Evolutionary conservation across 306 rosid genomes (phyloP), one percentile per base, ranked within the genome.

Genomic region (Ceratonia siliqua): DNA sequence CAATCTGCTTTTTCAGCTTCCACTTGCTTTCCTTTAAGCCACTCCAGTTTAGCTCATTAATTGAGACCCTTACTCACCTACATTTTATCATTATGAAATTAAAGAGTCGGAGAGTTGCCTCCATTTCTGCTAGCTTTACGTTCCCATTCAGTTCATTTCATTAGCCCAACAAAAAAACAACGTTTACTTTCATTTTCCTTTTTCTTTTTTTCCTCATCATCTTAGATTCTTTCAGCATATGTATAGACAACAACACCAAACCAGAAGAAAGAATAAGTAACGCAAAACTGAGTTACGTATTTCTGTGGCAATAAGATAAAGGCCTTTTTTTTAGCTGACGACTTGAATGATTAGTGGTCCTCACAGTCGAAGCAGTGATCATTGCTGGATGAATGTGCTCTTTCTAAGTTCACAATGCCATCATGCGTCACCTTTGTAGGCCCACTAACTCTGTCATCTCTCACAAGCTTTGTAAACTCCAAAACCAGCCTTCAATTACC

Each of bases 351-450:
- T 0, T 11, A 35, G 75, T 79, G 79, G 83, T 79, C 79, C 75
- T 66, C 13, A 61, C 1, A 33, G 46, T n/a, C 8, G 3, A 33
- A 33, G 22, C 13, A 72, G 62, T 66, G 62, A 65, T 67, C 70
- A 79, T 73, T 45, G 79, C 75, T 79, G 11, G 70, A 79, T 65
- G 35, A 65, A 79, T 72, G 75, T 64, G 75, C 62, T 41, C 55
- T 66, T 43, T 43, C 15, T 55, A 28, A n/a, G 58, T n/a, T 59
- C 54, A 62, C 63, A 38, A 11, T 6, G 35, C 71, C 81, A 78
- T 46, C n/a, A 22, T 46, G 69, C 17, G 17, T n/a, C n/a, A n/a
- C n/a, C n/a, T 49, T 62, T 62, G 63, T 24, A 30, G 55, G 52
- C 61, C 59, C 52, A 15, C 71, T 7, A 43, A n/a, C n/a, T n/a